Evolutionary conservation across 257 asterid genomes (phyloP).

Genomic region (Salvia rosmarinus): DNA sequence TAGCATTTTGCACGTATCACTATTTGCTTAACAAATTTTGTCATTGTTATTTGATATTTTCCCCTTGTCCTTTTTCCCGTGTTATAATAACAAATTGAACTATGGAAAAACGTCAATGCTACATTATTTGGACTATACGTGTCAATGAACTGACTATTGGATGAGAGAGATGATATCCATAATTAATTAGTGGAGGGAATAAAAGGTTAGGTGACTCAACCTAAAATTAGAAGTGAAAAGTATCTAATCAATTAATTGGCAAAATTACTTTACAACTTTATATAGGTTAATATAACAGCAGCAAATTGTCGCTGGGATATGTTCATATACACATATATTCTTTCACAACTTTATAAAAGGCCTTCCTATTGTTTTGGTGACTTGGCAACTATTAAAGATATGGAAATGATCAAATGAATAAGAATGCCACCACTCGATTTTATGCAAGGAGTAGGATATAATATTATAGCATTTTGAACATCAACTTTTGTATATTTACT

Average conservation of each 20-base stretch:
- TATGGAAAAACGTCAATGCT: background rate
- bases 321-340: background rate
- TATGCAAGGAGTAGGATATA: too few species aligned
- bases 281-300: background rate
- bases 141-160: background rate
- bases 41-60: background rate
- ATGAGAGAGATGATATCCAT: background rate
- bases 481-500: too few species aligned
- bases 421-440: too few species aligned
- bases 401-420: too few species aligned
- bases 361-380: background rate
- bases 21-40: background rate
- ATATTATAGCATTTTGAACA: too few species aligned
- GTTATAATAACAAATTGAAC: too few species aligned
- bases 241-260: constrained; percentile 30
- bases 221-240: constrained; percentile 21
- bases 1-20: too few species aligned
- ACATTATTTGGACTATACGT: constrained; percentile 9
- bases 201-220: constrained; percentile 29
- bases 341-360: background rate
- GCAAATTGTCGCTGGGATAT: background rate
- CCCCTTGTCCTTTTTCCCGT: background rate
- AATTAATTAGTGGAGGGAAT: background rate
- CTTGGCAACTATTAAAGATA: too few species aligned
- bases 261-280: constrained; percentile 19